Conservation (phyloP, 805 yeast genomes). For the Ogataea paraovalis region DNA sequence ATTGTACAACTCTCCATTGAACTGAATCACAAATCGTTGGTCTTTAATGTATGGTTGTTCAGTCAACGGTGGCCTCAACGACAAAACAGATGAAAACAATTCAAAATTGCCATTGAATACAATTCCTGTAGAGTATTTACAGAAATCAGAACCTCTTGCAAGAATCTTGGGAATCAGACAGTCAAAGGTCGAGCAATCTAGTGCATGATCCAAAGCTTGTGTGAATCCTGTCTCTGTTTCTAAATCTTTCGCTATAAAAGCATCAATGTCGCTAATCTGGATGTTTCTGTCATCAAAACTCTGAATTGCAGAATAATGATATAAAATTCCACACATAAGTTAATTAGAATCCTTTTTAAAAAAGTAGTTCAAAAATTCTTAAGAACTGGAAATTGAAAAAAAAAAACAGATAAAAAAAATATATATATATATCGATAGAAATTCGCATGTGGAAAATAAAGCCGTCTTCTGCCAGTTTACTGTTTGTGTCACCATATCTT, state of each 20-base stretch:
- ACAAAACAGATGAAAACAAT: conserved; percentile 67
- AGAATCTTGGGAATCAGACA: conserved; percentile 41
- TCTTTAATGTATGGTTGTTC: conserved; percentile 56
- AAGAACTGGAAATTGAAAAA: neutral
- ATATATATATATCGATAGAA: no score
- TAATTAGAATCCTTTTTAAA: neutral
- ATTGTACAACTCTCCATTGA: conserved; percentile 89
- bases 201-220: no score
- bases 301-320: conserved; percentile 24
- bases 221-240: neutral
- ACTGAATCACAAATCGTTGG: conserved; percentile 52
- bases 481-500: no score
- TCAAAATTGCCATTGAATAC: conserved; percentile 25
- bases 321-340: conserved; percentile 57
- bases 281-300: conserved; percentile 1
- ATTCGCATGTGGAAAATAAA: no score
- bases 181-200: conserved; percentile 22
- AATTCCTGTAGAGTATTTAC: conserved; percentile 24
- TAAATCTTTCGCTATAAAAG: conserved; percentile 5
- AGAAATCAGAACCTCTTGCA: conserved; percentile 64
- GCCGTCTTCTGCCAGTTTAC: no score
- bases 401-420: neutral
- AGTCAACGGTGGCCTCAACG: conserved; percentile 75
- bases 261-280: conserved; percentile 9
- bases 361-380: neutral